Percentiles rank a stretch among this genome's conserved stretches.
These are phyloP conservation scores for Polyplosphaeria fusca DNA, from an alignment of 495 filamentous ascomycete species.

Conservation along the genomic window DNA sequence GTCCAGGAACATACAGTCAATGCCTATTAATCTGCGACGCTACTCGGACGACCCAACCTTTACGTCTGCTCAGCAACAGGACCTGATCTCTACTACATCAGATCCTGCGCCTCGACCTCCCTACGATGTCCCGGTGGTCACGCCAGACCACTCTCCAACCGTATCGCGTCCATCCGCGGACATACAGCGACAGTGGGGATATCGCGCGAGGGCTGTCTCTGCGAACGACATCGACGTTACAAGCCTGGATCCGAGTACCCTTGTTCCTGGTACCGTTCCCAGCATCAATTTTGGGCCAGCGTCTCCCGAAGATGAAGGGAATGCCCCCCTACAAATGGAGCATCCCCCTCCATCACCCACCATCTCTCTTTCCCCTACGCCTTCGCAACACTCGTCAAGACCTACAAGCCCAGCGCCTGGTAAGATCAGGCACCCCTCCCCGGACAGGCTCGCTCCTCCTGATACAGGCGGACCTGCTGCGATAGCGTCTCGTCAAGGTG, in stretches of 20 bases:
- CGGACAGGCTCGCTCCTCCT: slow-evolving; percentile 26
- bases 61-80: slow-evolving; percentile 46
- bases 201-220: slow-evolving; percentile 60
- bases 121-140: slow-evolving; percentile 33
- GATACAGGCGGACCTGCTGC: background rate
- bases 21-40: slow-evolving; percentile 64
- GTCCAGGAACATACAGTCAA: slow-evolving; percentile 66
- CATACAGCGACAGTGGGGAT: slow-evolving; percentile 39
- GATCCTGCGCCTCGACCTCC: slow-evolving; percentile 43
- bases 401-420: slow-evolving; percentile 35
- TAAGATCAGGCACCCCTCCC: slow-evolving; percentile 1
- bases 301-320: slow-evolving; percentile 23
- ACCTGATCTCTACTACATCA: slow-evolving; percentile 51
- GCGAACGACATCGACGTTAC: slow-evolving; percentile 54
- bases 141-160: slow-evolving; percentile 23
- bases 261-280: slow-evolving; percentile 20
- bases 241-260: slow-evolving; percentile 30
- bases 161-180: slow-evolving; percentile 34
- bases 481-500: slow-evolving; percentile 6
- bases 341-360: slow-evolving; percentile 30
- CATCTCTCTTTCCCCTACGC: slow-evolving; percentile 40
- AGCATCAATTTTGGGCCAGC: slow-evolving; percentile 35
- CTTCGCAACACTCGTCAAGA: slow-evolving; percentile 34
- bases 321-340: background rate
- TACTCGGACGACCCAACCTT: slow-evolving; percentile 65